Evolutionary conservation across 225 moss, liverwort and hornwort species (phyloP).

Genomic region (Lunularia cruciata): DNA sequence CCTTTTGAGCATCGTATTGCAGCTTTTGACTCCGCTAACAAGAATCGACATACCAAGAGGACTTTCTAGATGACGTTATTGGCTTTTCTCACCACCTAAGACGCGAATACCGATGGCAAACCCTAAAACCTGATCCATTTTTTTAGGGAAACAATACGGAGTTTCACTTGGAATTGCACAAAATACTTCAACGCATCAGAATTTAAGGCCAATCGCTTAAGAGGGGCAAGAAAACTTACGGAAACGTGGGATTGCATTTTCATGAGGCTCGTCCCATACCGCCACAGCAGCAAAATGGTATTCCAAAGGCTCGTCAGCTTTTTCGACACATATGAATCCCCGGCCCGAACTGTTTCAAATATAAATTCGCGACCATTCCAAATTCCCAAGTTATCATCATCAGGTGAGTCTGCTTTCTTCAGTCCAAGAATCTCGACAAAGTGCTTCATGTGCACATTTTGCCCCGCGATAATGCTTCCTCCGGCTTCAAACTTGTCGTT

Average conservation of each 20-base stretch:
- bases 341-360: conserved; percentile 64
- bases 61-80: too few species aligned
- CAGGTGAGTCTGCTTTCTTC: conserved; percentile 42
- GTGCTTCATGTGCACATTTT: conserved; percentile 51
- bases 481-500: conserved; percentile 84
- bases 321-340: conserved; percentile 61
- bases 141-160: too few species aligned
- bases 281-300: conserved; percentile 66
- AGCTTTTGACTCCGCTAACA: too few species aligned
- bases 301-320: conserved; percentile 67
- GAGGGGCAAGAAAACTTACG: conserved; percentile 41
- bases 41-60: too few species aligned
- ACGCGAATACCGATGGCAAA: too few species aligned
- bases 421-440: conserved; percentile 67
- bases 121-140: too few species aligned
- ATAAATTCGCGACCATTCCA: conserved; percentile 77
- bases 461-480: conserved; percentile 68
- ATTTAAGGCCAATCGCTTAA: neutral
- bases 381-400: conserved; percentile 71
- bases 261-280: conserved; percentile 81
- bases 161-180: too few species aligned
- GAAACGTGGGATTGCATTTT: conserved; percentile 71
- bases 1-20: too few species aligned
- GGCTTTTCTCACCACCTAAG: too few species aligned
- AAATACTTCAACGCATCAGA: neutral